Conservation (phyloP, 768 basidiomycete genomes). For the Amanita pallidorosea region DNA sequence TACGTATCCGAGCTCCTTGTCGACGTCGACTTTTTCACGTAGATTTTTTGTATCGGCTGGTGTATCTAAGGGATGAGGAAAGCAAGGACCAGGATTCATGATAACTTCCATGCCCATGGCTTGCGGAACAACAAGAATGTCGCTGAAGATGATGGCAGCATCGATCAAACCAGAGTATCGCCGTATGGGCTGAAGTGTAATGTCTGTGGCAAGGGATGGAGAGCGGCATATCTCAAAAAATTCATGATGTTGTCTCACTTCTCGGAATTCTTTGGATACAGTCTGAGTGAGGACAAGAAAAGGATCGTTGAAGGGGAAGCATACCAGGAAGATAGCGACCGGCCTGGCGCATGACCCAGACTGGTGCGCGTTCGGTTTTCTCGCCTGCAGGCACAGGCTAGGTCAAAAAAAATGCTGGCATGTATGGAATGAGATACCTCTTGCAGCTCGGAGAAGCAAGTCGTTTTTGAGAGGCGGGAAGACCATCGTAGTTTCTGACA, state of each 20-base stretch:
- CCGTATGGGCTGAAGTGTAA: slow-evolving; percentile 91
- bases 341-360: slow-evolving; percentile 98
- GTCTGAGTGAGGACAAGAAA: slow-evolving; percentile 1
- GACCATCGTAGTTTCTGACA: slow-evolving; percentile 21
- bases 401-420: not conserved
- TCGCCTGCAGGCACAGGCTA: slow-evolving; percentile 39
- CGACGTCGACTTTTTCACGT: slow-evolving; percentile 55
- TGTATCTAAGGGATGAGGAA: slow-evolving; percentile 75
- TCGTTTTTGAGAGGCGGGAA: slow-evolving; percentile 83
- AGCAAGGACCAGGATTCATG: slow-evolving; percentile 89
- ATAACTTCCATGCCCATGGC: slow-evolving; percentile 93
- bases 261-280: slow-evolving; percentile 64
- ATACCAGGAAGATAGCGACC: slow-evolving; percentile 90
- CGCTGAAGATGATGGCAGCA: slow-evolving; percentile 96
- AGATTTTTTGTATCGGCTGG: slow-evolving; percentile 67
- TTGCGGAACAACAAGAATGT: slow-evolving; percentile 96
- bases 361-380: slow-evolving; percentile 84
- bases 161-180: slow-evolving; percentile 82
- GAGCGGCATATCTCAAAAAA: slow-evolving; percentile 96
- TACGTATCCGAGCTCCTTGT: slow-evolving; percentile 81
- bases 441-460: slow-evolving; percentile 78
- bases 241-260: slow-evolving; percentile 74
- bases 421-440: slow-evolving; percentile 31
- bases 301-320: slow-evolving; percentile 10
- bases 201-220: slow-evolving; percentile 76